phyloP scores from a whole-genome alignment of 2,329 filamentous ascomycete species.

The Pseudonectria foliicola region DNA sequence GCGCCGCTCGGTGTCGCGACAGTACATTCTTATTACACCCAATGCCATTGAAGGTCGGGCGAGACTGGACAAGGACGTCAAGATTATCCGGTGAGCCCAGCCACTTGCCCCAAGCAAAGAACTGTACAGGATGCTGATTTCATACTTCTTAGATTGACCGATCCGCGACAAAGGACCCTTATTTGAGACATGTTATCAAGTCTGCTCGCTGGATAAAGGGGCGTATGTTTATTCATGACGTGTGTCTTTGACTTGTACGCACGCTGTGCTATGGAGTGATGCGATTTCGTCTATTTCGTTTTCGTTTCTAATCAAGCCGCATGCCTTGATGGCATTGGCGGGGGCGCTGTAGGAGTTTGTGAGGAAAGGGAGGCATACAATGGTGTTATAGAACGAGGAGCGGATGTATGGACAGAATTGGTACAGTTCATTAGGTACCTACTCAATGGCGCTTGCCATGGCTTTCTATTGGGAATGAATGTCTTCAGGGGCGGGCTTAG shows the following conservation, averaged over 20 bases:
- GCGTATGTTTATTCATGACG: no score
- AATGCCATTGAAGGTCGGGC: constrained; percentile 65
- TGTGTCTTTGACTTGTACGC: constrained; percentile 2
- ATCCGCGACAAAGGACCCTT: constrained; percentile 50
- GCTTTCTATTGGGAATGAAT: constrained; percentile 8
- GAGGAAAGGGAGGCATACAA: constrained; percentile 3
- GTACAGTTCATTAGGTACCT: constrained; percentile 8
- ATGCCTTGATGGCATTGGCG: no score
- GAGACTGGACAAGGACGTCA: constrained; percentile 60
- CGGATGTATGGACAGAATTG: constrained; percentile 1
- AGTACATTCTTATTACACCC: constrained; percentile 95
- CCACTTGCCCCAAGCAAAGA: not conserved
- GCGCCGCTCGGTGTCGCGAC: constrained; percentile 76
- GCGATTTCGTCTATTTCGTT: constrained; percentile 6
- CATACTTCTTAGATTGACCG: constrained; percentile 39
- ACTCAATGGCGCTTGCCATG: constrained; percentile 4
- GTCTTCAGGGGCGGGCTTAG: constrained; percentile 3
- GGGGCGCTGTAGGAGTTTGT: constrained; percentile 8
- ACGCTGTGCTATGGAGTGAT: constrained; percentile 6
- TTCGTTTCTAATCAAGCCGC: constrained; percentile 7
- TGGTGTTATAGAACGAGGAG: constrained; percentile 4
- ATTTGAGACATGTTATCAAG: constrained; percentile 12
- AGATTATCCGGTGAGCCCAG: constrained; percentile 59
- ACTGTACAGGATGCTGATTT: constrained; percentile 17
- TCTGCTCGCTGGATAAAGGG: no score